Evolutionary conservation across 768 basidiomycete genomes (phyloP).

Genomic region (Nevesoporus exiguus): DNA sequence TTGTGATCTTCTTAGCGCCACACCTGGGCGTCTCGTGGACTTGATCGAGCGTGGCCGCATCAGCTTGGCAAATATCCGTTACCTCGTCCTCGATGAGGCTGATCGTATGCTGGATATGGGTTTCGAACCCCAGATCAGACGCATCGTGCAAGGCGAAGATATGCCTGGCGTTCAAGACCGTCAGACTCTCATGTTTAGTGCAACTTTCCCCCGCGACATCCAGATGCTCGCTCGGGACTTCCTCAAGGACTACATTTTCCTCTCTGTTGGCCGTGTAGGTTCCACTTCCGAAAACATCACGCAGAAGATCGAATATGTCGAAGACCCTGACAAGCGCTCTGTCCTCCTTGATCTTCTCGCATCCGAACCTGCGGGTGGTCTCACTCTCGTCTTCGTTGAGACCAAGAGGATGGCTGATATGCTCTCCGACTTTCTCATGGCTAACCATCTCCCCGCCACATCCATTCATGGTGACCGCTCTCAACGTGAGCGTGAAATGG

Average conservation of each 20-base stretch:
- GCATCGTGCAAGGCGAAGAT: conserved; percentile 97
- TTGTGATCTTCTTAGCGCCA: conserved; percentile 95
- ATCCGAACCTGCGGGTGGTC: conserved; percentile 64
- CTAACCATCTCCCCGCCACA: conserved; percentile 80
- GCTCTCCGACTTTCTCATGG: conserved; percentile 92
- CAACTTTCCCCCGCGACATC: conserved; percentile 98
- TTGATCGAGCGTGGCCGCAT: conserved; percentile 97
- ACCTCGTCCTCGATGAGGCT: conserved; percentile 97
- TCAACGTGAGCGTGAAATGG: conserved; percentile 95
- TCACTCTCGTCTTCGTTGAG: conserved; percentile 97
- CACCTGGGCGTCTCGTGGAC: conserved; percentile 96
- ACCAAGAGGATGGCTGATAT: conserved; percentile 99
- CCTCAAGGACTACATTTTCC: conserved; percentile 98
- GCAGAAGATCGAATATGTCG: conserved; percentile 97
- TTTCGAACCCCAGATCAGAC: conserved; percentile 99
- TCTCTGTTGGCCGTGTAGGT: conserved; percentile 97
- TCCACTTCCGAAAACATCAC: conserved; percentile 99
- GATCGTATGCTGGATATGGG: conserved; percentile 99
- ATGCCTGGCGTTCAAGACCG: conserved; percentile 93
- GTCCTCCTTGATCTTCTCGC: conserved; percentile 91
- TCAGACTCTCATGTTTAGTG: conserved; percentile 99
- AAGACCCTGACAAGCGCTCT: conserved; percentile 95
- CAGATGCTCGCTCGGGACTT: conserved; percentile 96
- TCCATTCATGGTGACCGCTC: conserved; percentile 98
- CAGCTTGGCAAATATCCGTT: conserved; percentile 93